Evolutionary conservation across 163 green algal genomes (phyloP).

Genomic region (Prototheca stagnorum): DNA sequence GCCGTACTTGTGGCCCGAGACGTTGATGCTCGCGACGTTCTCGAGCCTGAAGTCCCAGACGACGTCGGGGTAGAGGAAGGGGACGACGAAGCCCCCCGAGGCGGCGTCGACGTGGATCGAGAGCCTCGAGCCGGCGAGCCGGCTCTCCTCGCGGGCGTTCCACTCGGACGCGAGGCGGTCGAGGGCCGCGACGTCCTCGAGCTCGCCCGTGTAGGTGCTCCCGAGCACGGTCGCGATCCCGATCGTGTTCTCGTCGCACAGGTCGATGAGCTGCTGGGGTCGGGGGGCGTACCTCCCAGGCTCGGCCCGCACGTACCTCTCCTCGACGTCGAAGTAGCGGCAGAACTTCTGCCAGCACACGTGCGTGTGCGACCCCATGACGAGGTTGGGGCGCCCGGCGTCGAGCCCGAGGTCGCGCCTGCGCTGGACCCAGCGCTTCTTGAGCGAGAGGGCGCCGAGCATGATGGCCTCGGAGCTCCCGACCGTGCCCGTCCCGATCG

Average conservation of each 20-base stretch:
- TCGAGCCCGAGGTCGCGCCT: slow-evolving; percentile 18
- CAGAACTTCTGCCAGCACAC: slow-evolving; percentile 53
- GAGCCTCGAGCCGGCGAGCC: too few relatives aligned
- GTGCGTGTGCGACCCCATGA: slow-evolving; percentile 40
- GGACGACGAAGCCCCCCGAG: slow-evolving; percentile 22
- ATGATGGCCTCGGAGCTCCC: slow-evolving; percentile 56
- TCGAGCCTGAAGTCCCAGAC: slow-evolving; percentile 48
- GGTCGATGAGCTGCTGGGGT: slow-evolving; percentile 16
- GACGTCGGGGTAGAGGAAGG: slow-evolving; percentile 42
- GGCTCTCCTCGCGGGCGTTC: too few relatives aligned
- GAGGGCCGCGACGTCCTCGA: slow-evolving; percentile 39
- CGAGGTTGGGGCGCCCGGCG: slow-evolving; percentile 42
- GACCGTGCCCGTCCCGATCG: slow-evolving; percentile 33
- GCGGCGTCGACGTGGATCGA: slow-evolving; percentile 38
- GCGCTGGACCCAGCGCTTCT: slow-evolving; percentile 34
- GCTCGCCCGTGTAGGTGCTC: slow-evolving; percentile 54
- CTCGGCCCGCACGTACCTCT: slow-evolving; percentile 30
- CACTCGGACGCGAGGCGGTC: slow-evolving; percentile 1
- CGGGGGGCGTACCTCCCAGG: slow-evolving; percentile 29
- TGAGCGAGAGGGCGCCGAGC: slow-evolving; percentile 45
- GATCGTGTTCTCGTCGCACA: slow-evolving; percentile 59
- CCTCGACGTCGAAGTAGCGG: slow-evolving; percentile 54
- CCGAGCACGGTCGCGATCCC: slow-evolving; percentile 36
- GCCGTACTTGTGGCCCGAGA: slow-evolving; percentile 48
- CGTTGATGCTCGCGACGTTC: slow-evolving; percentile 48